Conservation (phyloP, 2,329 filamentous ascomycete species). For the Neocucurbitaria cava region DNA sequence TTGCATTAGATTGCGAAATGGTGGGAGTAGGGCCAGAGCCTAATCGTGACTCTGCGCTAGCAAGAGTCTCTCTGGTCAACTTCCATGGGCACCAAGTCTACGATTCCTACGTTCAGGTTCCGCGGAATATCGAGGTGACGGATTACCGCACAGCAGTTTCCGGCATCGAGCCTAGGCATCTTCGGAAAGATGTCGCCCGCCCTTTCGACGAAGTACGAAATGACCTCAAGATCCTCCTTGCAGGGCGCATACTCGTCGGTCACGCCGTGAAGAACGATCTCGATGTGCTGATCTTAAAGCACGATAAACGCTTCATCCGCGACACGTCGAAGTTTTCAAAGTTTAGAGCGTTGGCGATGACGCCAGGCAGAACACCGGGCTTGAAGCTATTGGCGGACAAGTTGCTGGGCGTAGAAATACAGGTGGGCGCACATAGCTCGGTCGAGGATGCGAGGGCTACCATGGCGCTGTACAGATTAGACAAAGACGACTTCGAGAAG, state of each 20-base stretch:
- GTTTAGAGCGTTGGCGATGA: slow-evolving; percentile 72
- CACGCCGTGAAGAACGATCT: slow-evolving; percentile 84
- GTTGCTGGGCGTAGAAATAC: slow-evolving; percentile 65
- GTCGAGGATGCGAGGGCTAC: slow-evolving; percentile 83
- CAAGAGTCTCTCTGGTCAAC: slow-evolving; percentile 88
- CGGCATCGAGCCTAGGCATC: slow-evolving; percentile 77
- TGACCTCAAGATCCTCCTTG: slow-evolving; percentile 72
- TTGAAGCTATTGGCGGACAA: slow-evolving; percentile 66
- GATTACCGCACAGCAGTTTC: slow-evolving; percentile 91
- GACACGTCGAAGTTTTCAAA: slow-evolving; percentile 82
- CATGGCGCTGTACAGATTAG: slow-evolving; percentile 84
- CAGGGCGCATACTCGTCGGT: slow-evolving; percentile 77
- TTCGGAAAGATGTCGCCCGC: slow-evolving; percentile 60
- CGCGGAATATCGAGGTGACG: slow-evolving; percentile 72
- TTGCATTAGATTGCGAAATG: slow-evolving; percentile 98
- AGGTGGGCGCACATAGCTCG: slow-evolving; percentile 66
- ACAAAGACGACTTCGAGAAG: slow-evolving; percentile 85
- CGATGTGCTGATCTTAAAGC: slow-evolving; percentile 75
- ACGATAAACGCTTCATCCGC: slow-evolving; percentile 78
- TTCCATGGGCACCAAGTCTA: slow-evolving; percentile 93
- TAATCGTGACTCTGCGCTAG: slow-evolving; percentile 76
- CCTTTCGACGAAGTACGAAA: slow-evolving; percentile 78
- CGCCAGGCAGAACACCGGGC: slow-evolving; percentile 70
- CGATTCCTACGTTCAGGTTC: slow-evolving; percentile 85
- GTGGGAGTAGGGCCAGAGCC: slow-evolving; percentile 77